Conservation (phyloP, 2,329 filamentous ascomycete genomes). For the Talaromyces sp. region DNA sequence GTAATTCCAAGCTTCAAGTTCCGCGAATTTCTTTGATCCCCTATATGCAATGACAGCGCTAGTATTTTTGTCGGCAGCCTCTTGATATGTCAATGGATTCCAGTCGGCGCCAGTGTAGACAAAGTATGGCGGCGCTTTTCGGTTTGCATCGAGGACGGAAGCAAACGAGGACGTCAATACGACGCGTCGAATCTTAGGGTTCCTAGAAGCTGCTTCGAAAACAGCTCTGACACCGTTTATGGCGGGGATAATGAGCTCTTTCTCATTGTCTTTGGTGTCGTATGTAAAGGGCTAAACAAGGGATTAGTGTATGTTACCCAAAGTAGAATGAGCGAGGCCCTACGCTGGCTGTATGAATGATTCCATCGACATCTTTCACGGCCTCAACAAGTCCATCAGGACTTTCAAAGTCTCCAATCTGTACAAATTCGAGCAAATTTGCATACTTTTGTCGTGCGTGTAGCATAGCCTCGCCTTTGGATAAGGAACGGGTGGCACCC, state of each 20-base stretch:
- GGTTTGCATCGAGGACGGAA: slow-evolving; percentile 16
- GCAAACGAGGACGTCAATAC: slow-evolving; percentile 18
- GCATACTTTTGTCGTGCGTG: slow-evolving; percentile 15
- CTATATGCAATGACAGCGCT: slow-evolving; percentile 30
- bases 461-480: slow-evolving; percentile 18
- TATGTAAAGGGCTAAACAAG: slow-evolving; percentile 12
- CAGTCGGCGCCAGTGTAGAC: slow-evolving; percentile 30
- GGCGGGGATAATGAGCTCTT: slow-evolving; percentile 15
- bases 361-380: slow-evolving; percentile 14
- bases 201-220: slow-evolving; percentile 45
- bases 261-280: slow-evolving; percentile 14
- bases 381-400: slow-evolving; percentile 9
- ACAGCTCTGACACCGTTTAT: slow-evolving; percentile 13
- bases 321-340: neutral
- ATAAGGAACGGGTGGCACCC: slow-evolving; percentile 16
- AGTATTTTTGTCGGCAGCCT: slow-evolving; percentile 26
- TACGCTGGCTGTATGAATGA: slow-evolving; percentile 18
- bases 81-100: slow-evolving; percentile 33
- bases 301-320: neutral
- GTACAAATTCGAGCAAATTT: slow-evolving; percentile 14
- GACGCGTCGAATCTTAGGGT: slow-evolving; percentile 4
- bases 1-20: slow-evolving; percentile 31
- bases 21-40: slow-evolving; percentile 34
- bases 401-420: slow-evolving; percentile 14
- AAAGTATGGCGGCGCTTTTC: slow-evolving; percentile 13